phyloP scores from a whole-genome alignment of 2,329 filamentous ascomycete genomes.

The Scedosporium apiospermum region DNA sequence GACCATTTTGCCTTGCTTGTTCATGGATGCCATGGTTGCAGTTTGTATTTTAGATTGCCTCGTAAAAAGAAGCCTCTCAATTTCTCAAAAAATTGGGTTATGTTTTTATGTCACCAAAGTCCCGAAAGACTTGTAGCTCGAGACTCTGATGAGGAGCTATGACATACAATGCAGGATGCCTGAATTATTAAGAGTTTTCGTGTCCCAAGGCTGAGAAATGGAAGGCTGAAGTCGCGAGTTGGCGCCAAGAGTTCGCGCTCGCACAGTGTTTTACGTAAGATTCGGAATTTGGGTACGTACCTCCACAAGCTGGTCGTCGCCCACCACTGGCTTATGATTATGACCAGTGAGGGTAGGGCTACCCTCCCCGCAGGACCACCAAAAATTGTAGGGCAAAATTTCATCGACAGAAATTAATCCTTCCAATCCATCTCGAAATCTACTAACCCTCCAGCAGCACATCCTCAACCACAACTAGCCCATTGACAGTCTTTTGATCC shows the following conservation, averaged over 20 bases:
- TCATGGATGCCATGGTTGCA: conserved; percentile 50
- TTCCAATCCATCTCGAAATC: not conserved
- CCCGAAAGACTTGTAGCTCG: conserved; percentile 3
- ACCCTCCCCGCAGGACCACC: conserved; percentile 1
- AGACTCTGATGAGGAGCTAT: conserved; percentile 1
- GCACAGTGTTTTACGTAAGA: not conserved
- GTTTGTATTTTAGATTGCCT: conserved; percentile 18
- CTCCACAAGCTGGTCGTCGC: not conserved
- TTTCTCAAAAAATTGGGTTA: conserved; percentile 23
- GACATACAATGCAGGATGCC: not conserved
- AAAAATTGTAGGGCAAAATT: conserved; percentile 1
- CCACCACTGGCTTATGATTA: not conserved
- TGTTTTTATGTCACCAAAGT: not conserved
- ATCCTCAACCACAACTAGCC: not conserved
- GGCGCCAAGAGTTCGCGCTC: not conserved
- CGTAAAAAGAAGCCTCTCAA: conserved; percentile 2
- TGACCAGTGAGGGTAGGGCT: conserved; percentile 2
- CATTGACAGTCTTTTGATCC: not conserved
- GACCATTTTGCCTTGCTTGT: conserved; percentile 99
- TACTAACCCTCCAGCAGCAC: conserved; percentile 1
- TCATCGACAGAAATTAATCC: not conserved
- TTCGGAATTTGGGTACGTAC: not conserved
- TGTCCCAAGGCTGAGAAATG: conserved; percentile 5
- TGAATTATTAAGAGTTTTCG: conserved; percentile 4
- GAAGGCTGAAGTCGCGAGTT: not conserved